Base-by-base conservation (phyloP, 2,329 filamentous ascomycete species). In the Colletotrichum liriopes region DNA sequence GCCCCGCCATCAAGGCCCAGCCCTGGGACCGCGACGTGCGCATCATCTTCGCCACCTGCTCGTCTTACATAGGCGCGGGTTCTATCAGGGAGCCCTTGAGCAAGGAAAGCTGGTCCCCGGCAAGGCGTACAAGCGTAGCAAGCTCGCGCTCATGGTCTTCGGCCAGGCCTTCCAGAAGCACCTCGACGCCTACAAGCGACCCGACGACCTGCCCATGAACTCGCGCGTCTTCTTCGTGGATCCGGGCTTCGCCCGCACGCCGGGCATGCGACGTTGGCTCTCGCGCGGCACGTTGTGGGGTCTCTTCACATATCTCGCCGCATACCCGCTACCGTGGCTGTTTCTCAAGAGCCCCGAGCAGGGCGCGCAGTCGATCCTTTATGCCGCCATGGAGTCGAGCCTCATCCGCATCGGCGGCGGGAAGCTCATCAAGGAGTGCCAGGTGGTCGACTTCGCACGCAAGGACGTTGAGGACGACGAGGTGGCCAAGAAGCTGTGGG, bases 11-110 rank as follows among this genome's bases (percentile, higher is more conserved):
- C 72, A 91, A 94, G 75, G 94, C 93, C 1, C 96, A 99, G 82
- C 96, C 96, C 2, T 91, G 97, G 67, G 96, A 99, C 81, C 91
- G 96, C 77, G 96, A 99, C 81, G 94, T 99, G 20, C 89, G 96
- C 73, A 89, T 99, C 73, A 88, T 99, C 68, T 90, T 98, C 75
- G 88, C 93, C 1, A 97, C 94, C 0, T 99, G 97, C 81, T 92
- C 94, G 26, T 92, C 94, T 43, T 98, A 99, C 82, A 93, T 98
- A 76, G 90, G 89, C 1, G 93, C 93, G 5, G 92, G 92, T 18
- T 86, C 94, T 11, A 84, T 93, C 26, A 87, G 87, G 58, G 88
- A 89, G 9, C 86, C 82, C 72, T 65, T 87, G 29, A 82, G 83
- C 14, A 83, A 86, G 51, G 83, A 87, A 59, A 82, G 83, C 59